Percentiles rank a stretch among this genome's conserved stretches.
Conservation (phyloP, 306 rosid species). For the Herpetospermum pedunculosum region DNA sequence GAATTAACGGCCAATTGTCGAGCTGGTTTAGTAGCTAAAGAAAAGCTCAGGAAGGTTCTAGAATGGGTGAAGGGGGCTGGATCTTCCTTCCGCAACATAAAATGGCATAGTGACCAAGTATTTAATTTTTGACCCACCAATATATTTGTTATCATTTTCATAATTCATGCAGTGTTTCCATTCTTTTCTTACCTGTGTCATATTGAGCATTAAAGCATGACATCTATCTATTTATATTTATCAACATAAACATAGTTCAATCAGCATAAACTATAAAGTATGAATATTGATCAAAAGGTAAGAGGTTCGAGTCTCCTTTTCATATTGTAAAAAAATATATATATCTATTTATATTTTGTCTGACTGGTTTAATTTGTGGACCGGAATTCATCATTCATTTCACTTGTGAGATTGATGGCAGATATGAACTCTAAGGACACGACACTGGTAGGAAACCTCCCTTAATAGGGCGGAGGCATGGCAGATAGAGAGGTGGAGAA, state of each 20-base stretch:
- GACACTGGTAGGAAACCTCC: neutral
- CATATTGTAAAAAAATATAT: too few species aligned
- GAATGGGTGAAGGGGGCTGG: slow-evolving; percentile 55
- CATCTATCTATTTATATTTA: neutral
- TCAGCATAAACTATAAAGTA: too few species aligned
- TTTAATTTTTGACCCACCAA: slow-evolving; percentile 10
- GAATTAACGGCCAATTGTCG: slow-evolving; percentile 45
- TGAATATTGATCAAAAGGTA: too few species aligned
- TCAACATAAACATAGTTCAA: too few species aligned
- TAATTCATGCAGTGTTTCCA: neutral
- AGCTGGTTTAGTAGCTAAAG: slow-evolving; percentile 39
- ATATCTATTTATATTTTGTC: too few species aligned
- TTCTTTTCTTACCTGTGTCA: slow-evolving; percentile 1
- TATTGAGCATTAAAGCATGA: neutral
- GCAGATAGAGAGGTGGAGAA: neutral
- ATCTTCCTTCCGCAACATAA: slow-evolving; percentile 24
- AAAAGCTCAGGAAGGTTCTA: slow-evolving; percentile 53
- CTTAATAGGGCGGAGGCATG: neutral
- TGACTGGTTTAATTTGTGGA: neutral
- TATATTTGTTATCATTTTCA: neutral
- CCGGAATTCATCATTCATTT: neutral
- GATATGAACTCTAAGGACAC: neutral
- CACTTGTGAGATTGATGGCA: neutral
- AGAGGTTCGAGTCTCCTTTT: too few species aligned
- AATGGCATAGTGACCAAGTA: slow-evolving; percentile 27